phyloP scores from a whole-genome alignment of 352 stramenopile species.

The Phytophthora quininea region DNA sequence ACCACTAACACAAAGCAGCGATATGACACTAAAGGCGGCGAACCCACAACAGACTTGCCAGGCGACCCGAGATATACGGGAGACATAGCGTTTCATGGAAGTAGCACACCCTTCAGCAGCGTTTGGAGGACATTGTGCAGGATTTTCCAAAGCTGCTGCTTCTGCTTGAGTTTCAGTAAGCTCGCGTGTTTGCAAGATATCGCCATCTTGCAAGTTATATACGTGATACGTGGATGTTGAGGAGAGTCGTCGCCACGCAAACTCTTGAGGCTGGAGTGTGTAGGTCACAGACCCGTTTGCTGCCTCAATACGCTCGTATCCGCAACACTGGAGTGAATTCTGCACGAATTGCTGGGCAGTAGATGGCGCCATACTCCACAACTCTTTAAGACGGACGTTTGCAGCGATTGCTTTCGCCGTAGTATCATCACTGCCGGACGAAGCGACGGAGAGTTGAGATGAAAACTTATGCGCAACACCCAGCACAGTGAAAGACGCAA shows the following conservation, averaged over 20 bases:
- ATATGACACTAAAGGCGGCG: conserved; percentile 20
- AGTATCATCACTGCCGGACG: conserved; percentile 1
- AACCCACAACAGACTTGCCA: conserved; percentile 28
- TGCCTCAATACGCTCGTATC: conserved; percentile 36
- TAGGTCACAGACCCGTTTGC: conserved; percentile 43
- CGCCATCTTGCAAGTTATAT: conserved; percentile 17
- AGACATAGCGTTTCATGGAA: conserved; percentile 43
- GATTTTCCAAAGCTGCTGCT: not conserved
- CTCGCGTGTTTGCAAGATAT: conserved; percentile 1
- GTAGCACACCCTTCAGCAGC: conserved; percentile 28
- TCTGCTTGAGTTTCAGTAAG: conserved; percentile 25
- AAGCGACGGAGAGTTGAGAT: not conserved
- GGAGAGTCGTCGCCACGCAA: conserved; percentile 37
- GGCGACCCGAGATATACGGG: conserved; percentile 22
- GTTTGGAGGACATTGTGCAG: conserved; percentile 10
- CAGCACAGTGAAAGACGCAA: conserved; percentile 39
- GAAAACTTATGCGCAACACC: conserved; percentile 52
- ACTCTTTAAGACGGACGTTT: conserved; percentile 26
- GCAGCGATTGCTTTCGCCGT: conserved; percentile 4
- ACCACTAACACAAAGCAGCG: conserved; percentile 20
- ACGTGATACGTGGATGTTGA: conserved; percentile 22
- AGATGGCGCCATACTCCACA: conserved; percentile 39
- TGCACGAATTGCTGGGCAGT: conserved; percentile 54
- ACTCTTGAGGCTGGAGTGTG: conserved; percentile 36
- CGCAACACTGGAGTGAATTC: conserved; percentile 56